Evolutionary conservation across 495 filamentous ascomycete genomes (phyloP).

Genomic region (Neurospora sp.): DNA sequence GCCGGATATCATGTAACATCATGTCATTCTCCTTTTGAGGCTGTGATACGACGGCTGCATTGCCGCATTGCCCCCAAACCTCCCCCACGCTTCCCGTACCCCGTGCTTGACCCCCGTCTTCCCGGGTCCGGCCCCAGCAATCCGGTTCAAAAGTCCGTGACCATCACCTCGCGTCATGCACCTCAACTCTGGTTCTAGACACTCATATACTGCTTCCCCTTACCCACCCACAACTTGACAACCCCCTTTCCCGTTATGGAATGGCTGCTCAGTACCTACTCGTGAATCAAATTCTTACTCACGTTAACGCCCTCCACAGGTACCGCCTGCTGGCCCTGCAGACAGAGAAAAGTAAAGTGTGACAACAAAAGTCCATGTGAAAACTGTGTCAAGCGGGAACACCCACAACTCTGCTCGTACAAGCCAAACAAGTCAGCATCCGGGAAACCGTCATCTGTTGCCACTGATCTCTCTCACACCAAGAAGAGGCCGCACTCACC

Average conservation of each 20-base stretch:
- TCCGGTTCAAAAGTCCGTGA: not conserved
- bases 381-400: conserved; percentile 63
- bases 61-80: not conserved
- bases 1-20: not conserved
- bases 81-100: not conserved
- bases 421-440: conserved; percentile 55
- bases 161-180: not conserved
- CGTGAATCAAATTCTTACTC: conserved; percentile 1
- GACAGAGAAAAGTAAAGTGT: conserved; percentile 66
- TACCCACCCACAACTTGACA: not conserved
- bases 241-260: not conserved
- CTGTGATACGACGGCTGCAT: not conserved
- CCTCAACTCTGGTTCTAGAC: not conserved
- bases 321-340: conserved; percentile 63
- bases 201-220: not conserved
- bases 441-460: conserved; percentile 27
- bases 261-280: not conserved
- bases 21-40: not conserved
- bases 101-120: not conserved
- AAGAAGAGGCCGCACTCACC: conserved; percentile 40
- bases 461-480: conserved; percentile 18
- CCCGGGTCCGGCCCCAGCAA: not conserved
- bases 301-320: conserved; percentile 23
- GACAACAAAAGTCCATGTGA: conserved; percentile 65
- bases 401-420: conserved; percentile 62